Base-by-base conservation (phyloP, 176 grass and related monocot species). In the Puya raimondii region DNA sequence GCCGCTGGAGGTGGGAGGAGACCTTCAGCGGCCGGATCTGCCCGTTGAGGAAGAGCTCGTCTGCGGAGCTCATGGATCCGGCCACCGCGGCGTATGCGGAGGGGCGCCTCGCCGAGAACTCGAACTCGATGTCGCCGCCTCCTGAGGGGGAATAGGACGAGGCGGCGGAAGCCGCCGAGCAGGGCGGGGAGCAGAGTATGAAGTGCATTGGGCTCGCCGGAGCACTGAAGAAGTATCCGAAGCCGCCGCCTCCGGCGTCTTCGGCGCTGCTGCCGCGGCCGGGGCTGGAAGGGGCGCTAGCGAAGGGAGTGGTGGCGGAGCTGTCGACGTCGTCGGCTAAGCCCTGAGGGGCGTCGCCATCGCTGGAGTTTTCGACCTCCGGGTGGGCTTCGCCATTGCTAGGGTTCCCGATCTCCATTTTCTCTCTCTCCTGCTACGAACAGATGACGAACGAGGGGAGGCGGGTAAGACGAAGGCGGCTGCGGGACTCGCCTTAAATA, bases 191-290 rank as follows among this genome's bases (percentile, higher is more conserved):
- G 64, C 64, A 74, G 76, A 84, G 76, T 12, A 84, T 56, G 65
- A 74, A 79, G 75, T 84, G 81, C 3, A 77, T 67, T 4, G 76
- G 81, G 65, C 81, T 84, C 8, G 76, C 70, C 48, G 81, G 81
- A 58, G 69, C 64, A 2, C 81, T 84, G 70, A 84, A 84, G 70
- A 70, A 79, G 65, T 69, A 84, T 12, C 74, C 73, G 47, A 11
- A 49, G 52, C 49, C 50, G 5, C 22, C 23, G 4, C 47, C 70
- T 10, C 52, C 27, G 12, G 52, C 21, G n/a, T 33, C 51, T n/a
- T 12, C 47, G 21, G 22, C 26, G n/a, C 57, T 15, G 61, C n/a
- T 8, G 48, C 56, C 27, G 47, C 47, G 50, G 23, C 6, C 68
- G 11, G 68, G 68, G 51, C 68, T 71, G 68, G 29, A 26, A 11